Evolutionary conservation across 768 basidiomycete species (phyloP).

Genomic region (Lactarius hatsudake): DNA sequence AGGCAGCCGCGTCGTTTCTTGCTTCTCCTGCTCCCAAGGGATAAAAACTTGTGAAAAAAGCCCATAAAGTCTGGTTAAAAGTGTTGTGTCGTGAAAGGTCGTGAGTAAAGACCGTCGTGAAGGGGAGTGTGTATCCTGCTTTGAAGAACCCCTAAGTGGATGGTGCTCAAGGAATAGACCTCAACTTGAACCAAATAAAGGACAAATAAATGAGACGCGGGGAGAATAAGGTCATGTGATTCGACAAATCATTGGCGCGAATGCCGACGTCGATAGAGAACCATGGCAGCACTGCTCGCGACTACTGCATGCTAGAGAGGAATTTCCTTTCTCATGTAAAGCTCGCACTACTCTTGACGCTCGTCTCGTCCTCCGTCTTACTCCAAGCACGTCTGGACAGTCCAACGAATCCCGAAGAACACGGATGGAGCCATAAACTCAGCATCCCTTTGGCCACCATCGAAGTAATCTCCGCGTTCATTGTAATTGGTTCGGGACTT

Average conservation of each 20-base stretch:
- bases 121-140: background rate
- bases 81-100: background rate
- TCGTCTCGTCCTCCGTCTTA: constrained; percentile 62
- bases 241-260: background rate
- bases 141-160: no score
- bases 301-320: constrained; percentile 77
- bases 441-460: constrained; percentile 51
- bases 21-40: constrained; percentile 61
- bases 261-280: constrained; percentile 31
- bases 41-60: constrained; percentile 68
- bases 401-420: constrained; percentile 26
- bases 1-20: constrained; percentile 38
- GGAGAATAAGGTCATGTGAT: constrained; percentile 8
- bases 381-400: constrained; percentile 48
- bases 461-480: constrained; percentile 51
- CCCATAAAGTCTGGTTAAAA: constrained; percentile 47
- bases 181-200: constrained; percentile 21
- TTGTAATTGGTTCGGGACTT: constrained; percentile 51
- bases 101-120: background rate
- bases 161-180: background rate
- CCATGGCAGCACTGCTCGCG: constrained; percentile 53
- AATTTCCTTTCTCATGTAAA: constrained; percentile 70
- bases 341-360: constrained; percentile 59
- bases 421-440: constrained; percentile 30
- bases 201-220: constrained; percentile 19